Conservation (phyloP, 768 basidiomycete species). For the Holtermanniella nyarrowii region DNA sequence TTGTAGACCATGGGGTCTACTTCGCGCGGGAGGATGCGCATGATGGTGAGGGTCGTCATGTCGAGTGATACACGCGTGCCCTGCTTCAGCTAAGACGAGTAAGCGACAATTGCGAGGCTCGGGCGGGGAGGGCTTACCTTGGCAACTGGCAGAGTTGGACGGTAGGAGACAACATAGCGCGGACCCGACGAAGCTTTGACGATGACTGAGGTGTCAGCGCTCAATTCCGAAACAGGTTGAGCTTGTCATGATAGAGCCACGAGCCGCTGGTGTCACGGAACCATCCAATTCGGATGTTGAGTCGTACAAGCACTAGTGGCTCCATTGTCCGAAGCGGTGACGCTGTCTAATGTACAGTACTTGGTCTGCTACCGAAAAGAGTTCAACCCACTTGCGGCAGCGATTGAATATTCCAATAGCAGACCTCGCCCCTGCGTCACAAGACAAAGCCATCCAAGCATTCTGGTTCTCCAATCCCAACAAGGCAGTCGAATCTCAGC, state of each 20-base stretch:
- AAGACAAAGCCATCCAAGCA: too few relatives aligned
- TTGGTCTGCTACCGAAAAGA: too few relatives aligned
- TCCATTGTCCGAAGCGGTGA: too few relatives aligned
- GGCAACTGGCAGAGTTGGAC: conserved; percentile 77
- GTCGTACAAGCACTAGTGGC: too few relatives aligned
- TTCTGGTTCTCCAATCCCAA: too few relatives aligned
- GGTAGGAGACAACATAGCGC: conserved; percentile 94
- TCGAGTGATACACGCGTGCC: conserved; percentile 94
- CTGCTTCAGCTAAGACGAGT: conserved; percentile 62
- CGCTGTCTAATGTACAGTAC: too few relatives aligned
- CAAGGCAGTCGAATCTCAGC: background rate
- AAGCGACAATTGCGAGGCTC: background rate
- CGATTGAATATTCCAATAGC: too few relatives aligned
- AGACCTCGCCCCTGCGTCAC: too few relatives aligned
- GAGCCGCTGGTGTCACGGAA: background rate
- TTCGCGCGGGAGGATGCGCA: conserved; percentile 95
- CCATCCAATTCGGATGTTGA: too few relatives aligned
- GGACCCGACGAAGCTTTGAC: conserved; percentile 98
- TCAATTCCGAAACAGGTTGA: background rate
- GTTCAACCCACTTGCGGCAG: too few relatives aligned
- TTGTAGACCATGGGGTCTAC: conserved; percentile 98
- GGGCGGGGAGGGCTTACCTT: conserved; percentile 29
- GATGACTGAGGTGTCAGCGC: conserved; percentile 56
- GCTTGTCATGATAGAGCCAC: background rate
- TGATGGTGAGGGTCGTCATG: conserved; percentile 98